phyloP scores from a whole-genome alignment of 2,329 filamentous ascomycete genomes.

The Colletotrichum sp. region DNA sequence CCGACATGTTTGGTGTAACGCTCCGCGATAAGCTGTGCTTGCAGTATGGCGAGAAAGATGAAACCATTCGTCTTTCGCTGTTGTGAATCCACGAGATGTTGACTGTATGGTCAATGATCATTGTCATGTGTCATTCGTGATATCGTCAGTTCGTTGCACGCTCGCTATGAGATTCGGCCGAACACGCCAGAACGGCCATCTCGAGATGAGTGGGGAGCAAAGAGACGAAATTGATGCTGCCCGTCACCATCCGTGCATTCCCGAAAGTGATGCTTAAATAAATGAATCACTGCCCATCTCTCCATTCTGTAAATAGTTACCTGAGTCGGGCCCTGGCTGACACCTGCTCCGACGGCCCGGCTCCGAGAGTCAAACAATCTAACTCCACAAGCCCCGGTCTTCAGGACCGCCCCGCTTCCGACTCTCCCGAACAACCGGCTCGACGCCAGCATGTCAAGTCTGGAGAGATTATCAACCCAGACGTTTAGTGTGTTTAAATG shows the following conservation, averaged over 20 bases:
- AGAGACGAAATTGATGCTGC: not conserved
- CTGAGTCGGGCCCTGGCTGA: not conserved
- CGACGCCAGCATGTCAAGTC: not conserved
- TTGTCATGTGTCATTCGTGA: not conserved
- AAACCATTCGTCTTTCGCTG: not conserved
- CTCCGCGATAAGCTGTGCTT: not conserved
- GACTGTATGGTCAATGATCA: not conserved
- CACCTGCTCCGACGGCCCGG: not conserved
- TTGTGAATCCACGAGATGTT: not conserved
- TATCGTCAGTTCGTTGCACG: not conserved
- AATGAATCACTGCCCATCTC: not conserved
- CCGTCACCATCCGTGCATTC: not conserved
- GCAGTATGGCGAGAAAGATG: not conserved
- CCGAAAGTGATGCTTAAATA: not conserved
- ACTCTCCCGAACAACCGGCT: not conserved
- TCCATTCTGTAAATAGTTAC: not conserved
- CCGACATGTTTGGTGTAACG: not conserved
- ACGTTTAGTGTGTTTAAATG: rapidly evolving
- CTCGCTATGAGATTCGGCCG: not conserved
- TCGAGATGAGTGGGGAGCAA: not conserved
- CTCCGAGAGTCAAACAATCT: not conserved
- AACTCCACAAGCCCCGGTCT: not conserved
- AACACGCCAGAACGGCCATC: not conserved
- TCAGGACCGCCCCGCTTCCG: not conserved
- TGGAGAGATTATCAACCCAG: not conserved